Evolutionary conservation across 768 basidiomycete species (phyloP), one percentile per base, ranked within the genome.

Genomic region (Mrakia gelida): DNA sequence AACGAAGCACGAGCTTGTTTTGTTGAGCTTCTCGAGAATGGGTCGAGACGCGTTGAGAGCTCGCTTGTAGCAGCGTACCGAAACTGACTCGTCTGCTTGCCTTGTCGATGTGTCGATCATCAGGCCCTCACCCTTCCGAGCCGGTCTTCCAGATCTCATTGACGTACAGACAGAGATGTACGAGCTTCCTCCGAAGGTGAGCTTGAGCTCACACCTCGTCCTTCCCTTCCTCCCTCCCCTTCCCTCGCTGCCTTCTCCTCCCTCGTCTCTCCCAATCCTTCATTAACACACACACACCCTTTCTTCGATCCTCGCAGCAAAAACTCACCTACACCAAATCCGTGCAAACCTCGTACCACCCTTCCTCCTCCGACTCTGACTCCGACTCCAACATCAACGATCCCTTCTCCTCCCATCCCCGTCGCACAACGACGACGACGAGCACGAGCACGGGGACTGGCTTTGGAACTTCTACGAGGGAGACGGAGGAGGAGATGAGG

Each of bases 121-220:
- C 38, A 76, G 75, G 4, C 13, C 32, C 30, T 76, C 75, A 21
- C 61, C 74, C 41, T 43, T 67, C 28, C 74, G 32, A 6, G n/a
- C 74, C 16, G 41, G 38, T 43, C 86, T 90, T 62, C 88, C 89
- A n/a, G 92, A 93, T 82, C 87, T 94, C n/a, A 89, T 96, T 71
- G 93, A 96, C 80, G 88, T 92, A 26, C 92, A 94, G 80, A 91
- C 93, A 82, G 95, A 97, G 82, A 86, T 97, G 8, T 96, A 93
- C 81, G 94, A 95, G 81, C 85, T 95, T 16, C 94, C 94, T 3
- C 90, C 91, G 81, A 93, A 92, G 86, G 94, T 93, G 75, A 68
- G 86, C 79, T 43, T 32, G n/a, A 9, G 21, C 49, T 18, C 18
- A 1, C 16, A 0, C 52, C 23, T 16, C 6, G 34, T 18, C 23